Conservation (phyloP, 176 grass and related monocot genomes). For the Otatea glauca region DNA sequence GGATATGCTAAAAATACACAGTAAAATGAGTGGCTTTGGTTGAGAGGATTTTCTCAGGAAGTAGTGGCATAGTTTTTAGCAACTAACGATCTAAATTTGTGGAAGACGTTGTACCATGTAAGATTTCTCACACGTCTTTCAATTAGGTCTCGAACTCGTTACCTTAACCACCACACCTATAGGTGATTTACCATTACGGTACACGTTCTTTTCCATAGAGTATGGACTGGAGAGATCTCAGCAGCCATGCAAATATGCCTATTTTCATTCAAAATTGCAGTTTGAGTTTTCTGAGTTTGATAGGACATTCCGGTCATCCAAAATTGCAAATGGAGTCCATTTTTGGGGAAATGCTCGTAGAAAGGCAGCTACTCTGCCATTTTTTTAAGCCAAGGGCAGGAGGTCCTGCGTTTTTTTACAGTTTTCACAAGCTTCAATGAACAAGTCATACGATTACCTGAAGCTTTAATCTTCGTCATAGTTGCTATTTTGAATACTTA, state of each 20-base stretch:
- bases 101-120: too few species aligned
- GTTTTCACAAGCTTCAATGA: background rate
- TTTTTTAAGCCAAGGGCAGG: too few species aligned
- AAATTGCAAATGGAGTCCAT: background rate
- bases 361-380: background rate
- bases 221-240: too few species aligned
- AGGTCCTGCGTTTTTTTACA: background rate
- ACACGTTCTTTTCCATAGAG: too few species aligned
- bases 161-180: too few species aligned
- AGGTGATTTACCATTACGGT: too few species aligned
- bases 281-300: background rate
- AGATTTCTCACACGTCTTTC: too few species aligned
- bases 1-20: conserved; percentile 45
- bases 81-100: too few species aligned
- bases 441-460: background rate
- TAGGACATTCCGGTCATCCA: background rate
- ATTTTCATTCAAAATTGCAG: background rate
- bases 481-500: background rate
- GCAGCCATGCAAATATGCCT: too few species aligned
- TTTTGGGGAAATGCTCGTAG: background rate
- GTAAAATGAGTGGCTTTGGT: conserved; percentile 46
- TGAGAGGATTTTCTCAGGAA: background rate
- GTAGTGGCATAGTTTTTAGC: too few species aligned
- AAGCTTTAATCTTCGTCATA: background rate
- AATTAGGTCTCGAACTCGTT: too few species aligned